These are phyloP conservation scores for Yamadazyma laniorum DNA, from an alignment of 805 yeast genomes.

Conservation along the genomic window DNA sequence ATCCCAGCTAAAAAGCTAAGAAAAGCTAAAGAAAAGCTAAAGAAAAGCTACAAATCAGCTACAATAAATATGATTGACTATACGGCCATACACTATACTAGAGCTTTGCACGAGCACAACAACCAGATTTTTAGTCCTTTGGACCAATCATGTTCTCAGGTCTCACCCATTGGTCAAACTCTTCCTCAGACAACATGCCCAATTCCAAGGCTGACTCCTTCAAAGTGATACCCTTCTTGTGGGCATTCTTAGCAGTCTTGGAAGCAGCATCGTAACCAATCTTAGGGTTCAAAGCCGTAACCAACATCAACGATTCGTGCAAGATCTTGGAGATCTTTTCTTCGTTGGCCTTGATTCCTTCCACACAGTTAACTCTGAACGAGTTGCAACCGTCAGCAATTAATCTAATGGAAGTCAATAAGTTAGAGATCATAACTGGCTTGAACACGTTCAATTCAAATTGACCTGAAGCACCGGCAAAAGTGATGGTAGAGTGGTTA, in stretches of 20 bases:
- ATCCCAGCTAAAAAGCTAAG: too few relatives aligned
- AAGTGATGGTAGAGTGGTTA: constrained; percentile 91
- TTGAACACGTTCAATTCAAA: constrained; percentile 97
- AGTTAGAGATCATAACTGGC: constrained; percentile 91
- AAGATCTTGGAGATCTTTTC: constrained; percentile 83
- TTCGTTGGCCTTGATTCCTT: constrained; percentile 85
- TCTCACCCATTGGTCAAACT: constrained; percentile 94
- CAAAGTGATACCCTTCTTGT: constrained; percentile 93
- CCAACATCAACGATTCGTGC: constrained; percentile 96
- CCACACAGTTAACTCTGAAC: constrained; percentile 93
- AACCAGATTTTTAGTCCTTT: too few relatives aligned
- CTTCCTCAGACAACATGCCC: constrained; percentile 76
- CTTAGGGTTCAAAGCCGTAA: constrained; percentile 97
- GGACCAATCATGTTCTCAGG: constrained; percentile 99
- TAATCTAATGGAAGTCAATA: constrained; percentile 82
- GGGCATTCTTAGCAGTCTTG: constrained; percentile 97
- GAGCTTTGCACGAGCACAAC: too few relatives aligned
- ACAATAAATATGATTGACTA: too few relatives aligned
- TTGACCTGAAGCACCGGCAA: constrained; percentile 98
- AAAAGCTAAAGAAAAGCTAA: too few relatives aligned
- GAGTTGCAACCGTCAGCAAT: constrained; percentile 87
- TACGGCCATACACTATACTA: too few relatives aligned
- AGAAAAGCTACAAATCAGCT: too few relatives aligned
- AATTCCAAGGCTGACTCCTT: constrained; percentile 93
- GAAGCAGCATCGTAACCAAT: constrained; percentile 98